These are phyloP conservation scores for Chaetomiaceae sp. DNA, from an alignment of 2,329 filamentous ascomycete species.

Conservation along the genomic window DNA sequence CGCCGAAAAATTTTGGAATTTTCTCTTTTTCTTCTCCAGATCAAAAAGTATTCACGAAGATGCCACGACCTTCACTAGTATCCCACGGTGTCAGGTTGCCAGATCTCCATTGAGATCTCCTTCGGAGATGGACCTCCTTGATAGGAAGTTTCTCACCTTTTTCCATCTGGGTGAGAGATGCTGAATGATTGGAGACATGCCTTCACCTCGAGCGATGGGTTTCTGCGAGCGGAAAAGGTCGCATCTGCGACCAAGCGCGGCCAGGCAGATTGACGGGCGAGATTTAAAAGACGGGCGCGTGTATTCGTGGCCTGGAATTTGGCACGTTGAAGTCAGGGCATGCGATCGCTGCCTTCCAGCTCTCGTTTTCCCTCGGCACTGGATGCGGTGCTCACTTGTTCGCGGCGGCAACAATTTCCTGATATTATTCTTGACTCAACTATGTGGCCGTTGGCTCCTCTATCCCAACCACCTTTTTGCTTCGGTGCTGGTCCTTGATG, in stretches of 20 bases:
- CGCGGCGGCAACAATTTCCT: too few relatives aligned
- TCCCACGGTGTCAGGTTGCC: conserved; percentile 60
- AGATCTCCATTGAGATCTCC: conserved; percentile 46
- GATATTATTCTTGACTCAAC: not conserved
- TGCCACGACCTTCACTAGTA: conserved; percentile 59
- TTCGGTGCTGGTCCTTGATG: conserved; percentile 49
- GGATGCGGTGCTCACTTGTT: too few relatives aligned
- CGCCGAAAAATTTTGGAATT: conserved; percentile 31
- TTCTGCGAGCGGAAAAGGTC: too few relatives aligned
- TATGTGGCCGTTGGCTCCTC: not conserved
- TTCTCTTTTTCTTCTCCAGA: conserved; percentile 45
- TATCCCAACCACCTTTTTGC: conserved; percentile 30
- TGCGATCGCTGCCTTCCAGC: too few relatives aligned
- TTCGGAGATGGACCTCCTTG: conserved; percentile 58
- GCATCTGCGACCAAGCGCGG: too few relatives aligned
- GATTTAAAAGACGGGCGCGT: too few relatives aligned
- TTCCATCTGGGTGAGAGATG: conserved; percentile 49
- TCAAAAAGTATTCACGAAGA: conserved; percentile 60
- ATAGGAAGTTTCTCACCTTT: conserved; percentile 59
- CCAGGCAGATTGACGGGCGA: too few relatives aligned
- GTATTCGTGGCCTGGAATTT: too few relatives aligned
- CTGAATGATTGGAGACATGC: conserved; percentile 58
- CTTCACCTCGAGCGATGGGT: not conserved
- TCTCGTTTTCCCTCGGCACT: too few relatives aligned
- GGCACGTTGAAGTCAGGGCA: too few relatives aligned